Base-by-base conservation (phyloP, 2,329 filamentous ascomycete species). In the Dothideomycetidae sp. region DNA sequence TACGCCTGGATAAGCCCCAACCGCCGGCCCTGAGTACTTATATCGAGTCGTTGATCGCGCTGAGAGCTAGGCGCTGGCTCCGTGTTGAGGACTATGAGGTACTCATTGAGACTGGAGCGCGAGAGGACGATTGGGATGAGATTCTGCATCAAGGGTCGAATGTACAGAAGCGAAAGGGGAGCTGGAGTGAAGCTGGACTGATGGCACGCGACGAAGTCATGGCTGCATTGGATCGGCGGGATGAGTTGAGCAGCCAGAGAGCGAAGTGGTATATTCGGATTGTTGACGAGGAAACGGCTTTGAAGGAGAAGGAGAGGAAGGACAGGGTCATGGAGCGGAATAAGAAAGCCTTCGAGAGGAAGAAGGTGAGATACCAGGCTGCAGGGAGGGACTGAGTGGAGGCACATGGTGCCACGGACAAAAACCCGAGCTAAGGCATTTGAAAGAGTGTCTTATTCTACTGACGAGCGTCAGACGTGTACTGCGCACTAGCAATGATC, bases 1-100 rank as follows among this genome's bases (percentile, higher is more conserved):
- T 88, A 17, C 72, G 81, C 23, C 56, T 78, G 31, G 66, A 61
- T 44, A 81, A 79, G 53, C 75, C 75, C 3, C 77, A 85, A 53
- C 68, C 76, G 2, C 51, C 53, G 1, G 56, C 57, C n/a, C 55
- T 86, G 13, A 69, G 65, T n/a, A 59, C 68, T 5, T 64, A 77
- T 11, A 48, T 86, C 2, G 59, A 63, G 7, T 59, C 70, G 34
- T 72, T 71, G 48, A 53, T 68, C 12, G 42, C 51, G 3, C 52
- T 57, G 28, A 66, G 66, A n/a, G 55, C 63, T 30, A 51, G 52
- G 31, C 57, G 64, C 11, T 53, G 68, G 10, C 41, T 58, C 32
- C 49, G 49, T 11, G 48, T 63, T 1, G 43, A 61, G 5, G 48
- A 56, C 5, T 47, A 73, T 14, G 50, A 57, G 7, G 61, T 66